phyloP scores from a whole-genome alignment of 2,329 filamentous ascomycete species.

The Rachicladosporium sp. region DNA sequence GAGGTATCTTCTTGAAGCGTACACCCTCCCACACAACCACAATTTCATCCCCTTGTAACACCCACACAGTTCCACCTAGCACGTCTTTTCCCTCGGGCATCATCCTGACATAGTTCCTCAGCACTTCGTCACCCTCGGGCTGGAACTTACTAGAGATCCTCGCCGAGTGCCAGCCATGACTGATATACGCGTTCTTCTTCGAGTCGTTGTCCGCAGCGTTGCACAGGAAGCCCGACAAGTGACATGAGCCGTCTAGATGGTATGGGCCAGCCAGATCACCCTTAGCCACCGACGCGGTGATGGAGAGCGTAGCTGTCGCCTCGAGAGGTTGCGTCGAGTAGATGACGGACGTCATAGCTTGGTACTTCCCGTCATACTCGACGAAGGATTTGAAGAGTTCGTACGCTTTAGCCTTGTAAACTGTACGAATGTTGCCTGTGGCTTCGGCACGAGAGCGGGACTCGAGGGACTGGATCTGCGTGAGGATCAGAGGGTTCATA shows the following conservation, averaged over 20 bases:
- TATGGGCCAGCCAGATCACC: constrained; percentile 24
- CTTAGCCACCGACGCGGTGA: constrained; percentile 13
- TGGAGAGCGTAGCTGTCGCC: constrained; percentile 19
- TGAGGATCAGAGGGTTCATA: constrained; percentile 8
- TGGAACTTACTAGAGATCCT: constrained; percentile 15
- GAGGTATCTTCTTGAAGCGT: constrained; percentile 42
- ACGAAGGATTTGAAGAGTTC: constrained; percentile 17
- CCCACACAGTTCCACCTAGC: constrained; percentile 19
- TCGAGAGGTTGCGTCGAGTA: constrained; percentile 14
- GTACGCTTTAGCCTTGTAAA: constrained; percentile 12
- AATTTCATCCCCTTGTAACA: constrained; percentile 20
- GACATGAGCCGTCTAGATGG: constrained; percentile 25
- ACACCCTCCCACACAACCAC: constrained; percentile 21
- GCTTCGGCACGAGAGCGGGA: constrained; percentile 8
- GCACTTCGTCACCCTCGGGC: constrained; percentile 6
- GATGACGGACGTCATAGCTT: constrained; percentile 17
- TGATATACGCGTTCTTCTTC: constrained; percentile 23
- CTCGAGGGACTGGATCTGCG: constrained; percentile 11
- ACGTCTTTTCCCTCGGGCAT: constrained; percentile 14
- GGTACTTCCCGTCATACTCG: constrained; percentile 15
- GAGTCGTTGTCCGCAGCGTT: constrained; percentile 23
- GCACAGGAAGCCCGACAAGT: constrained; percentile 27
- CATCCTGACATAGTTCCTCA: constrained; percentile 24
- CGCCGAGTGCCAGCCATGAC: constrained; percentile 24
- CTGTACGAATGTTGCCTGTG: constrained; percentile 8